Evolutionary conservation across 202 grass and related monocot genomes (phyloP), one percentile per base, ranked within the genome.

Genomic region (Carex arenaria): DNA sequence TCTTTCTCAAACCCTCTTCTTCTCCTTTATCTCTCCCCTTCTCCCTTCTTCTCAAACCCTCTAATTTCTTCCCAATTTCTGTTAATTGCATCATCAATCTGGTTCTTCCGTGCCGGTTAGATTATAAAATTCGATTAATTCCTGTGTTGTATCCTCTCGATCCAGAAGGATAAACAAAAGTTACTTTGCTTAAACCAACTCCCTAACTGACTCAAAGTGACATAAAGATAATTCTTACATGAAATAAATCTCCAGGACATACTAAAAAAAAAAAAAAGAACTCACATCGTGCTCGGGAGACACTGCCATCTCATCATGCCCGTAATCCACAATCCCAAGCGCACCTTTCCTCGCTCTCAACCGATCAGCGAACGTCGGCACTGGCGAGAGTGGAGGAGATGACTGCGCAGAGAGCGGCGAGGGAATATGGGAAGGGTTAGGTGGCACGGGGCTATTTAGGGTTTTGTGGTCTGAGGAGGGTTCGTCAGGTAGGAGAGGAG

Each of bases 301-400:
- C 84, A 97, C 89, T 11, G 87, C 91, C 77, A 75, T 85, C 89
- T 97, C 94, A 67, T 97, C 94, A 51, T 97, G 94, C 49, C 69
- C 94, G 84, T 97, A 97, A 87, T 97, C 94, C 72, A 97, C 94
- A 47, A 93, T 95, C n/a, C 90, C 87, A 75, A 95, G 93, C 17
- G 86, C 38, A 4, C 88, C 90, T 47, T 80, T 82, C 30, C 77
- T 90, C 5, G 72, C 72, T n/a, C 87, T 85, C 8, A 81, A 85
- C 7, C 42, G 85, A 54, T 82, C 71, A 54, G 84, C 85, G 55
- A 84, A 84, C 61, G 82, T 82, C 9, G 83, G 30, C 20, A 18
- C 32, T 14, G 84, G 85, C 36, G 72, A 76, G 19, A 76, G 6
- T 56, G 79, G n/a, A 18, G 81, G 38, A 14, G 83, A 80, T 30